phyloP scores from a whole-genome alignment of 2,329 filamentous ascomycete genomes.

The Colletotrichum acutatum region DNA sequence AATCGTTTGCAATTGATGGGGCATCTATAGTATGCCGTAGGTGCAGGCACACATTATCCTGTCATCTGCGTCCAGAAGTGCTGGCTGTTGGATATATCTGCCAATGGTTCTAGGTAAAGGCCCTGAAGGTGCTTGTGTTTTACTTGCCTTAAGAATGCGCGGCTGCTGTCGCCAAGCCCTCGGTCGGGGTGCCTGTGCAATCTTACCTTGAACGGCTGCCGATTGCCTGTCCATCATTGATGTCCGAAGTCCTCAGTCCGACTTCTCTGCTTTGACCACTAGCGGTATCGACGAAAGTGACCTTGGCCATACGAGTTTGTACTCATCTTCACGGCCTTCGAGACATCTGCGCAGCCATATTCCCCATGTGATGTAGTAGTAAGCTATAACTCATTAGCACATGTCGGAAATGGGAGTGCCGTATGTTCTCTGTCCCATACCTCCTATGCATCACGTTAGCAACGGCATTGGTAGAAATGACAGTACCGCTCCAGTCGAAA shows the following conservation, averaged over 20 bases:
- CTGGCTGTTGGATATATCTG: neutral
- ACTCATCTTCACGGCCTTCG: conserved; percentile 78
- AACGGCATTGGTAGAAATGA: conserved; percentile 35
- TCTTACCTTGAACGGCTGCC: neutral
- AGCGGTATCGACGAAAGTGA: conserved; percentile 64
- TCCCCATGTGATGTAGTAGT: conserved; percentile 86
- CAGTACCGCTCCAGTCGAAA: neutral
- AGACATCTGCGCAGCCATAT: conserved; percentile 84
- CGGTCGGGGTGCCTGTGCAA: neutral
- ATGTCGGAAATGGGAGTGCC: neutral
- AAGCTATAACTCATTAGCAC: conserved; percentile 58
- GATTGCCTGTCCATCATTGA: neutral
- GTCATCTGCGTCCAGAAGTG: neutral
- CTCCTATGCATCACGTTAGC: conserved; percentile 40
- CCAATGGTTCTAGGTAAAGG: neutral
- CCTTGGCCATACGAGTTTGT: conserved; percentile 75
- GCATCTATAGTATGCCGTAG: neutral
- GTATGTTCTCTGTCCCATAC: conserved; percentile 34
- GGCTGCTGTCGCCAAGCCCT: neutral
- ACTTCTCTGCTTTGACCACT: conserved; percentile 51
- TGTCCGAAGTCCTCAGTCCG: neutral
- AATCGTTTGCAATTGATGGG: neutral
- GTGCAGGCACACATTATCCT: neutral
- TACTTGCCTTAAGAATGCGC: no score
- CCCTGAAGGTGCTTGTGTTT: neutral